phyloP scores from a whole-genome alignment of 495 filamentous ascomycete genomes.

The Cetradonia linearis region DNA sequence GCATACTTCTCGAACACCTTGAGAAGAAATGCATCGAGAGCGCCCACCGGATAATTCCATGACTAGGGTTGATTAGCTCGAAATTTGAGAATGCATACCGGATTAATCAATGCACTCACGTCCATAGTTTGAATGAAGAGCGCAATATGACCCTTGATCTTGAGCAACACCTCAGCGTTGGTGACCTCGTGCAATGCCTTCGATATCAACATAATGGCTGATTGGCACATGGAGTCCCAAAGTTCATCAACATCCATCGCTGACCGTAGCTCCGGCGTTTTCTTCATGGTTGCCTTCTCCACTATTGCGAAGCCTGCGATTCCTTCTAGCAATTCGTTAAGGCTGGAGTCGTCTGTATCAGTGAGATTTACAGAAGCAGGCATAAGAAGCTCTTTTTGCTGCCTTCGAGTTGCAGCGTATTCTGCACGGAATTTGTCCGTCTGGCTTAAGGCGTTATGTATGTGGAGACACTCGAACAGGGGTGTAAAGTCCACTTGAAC shows the following conservation, averaged over 20 bases:
- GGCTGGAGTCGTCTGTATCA: slow-evolving; percentile 61
- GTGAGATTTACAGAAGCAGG: slow-evolving; percentile 60
- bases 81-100: neutral
- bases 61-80: slow-evolving; percentile 38
- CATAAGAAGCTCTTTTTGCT: slow-evolving; percentile 83
- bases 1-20: slow-evolving; percentile 88
- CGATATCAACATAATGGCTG: slow-evolving; percentile 66
- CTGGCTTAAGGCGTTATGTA: slow-evolving; percentile 89
- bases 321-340: slow-evolving; percentile 81
- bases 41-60: slow-evolving; percentile 77
- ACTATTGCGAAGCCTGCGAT: slow-evolving; percentile 96
- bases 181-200: slow-evolving; percentile 65
- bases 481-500: slow-evolving; percentile 90
- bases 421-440: slow-evolving; percentile 81
- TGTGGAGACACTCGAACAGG: slow-evolving; percentile 90
- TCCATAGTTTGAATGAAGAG: slow-evolving; percentile 98
- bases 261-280: slow-evolving; percentile 71
- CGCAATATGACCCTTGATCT: slow-evolving; percentile 84
- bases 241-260: slow-evolving; percentile 85
- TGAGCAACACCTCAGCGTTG: slow-evolving; percentile 74
- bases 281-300: slow-evolving; percentile 85
- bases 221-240: slow-evolving; percentile 96
- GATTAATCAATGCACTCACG: slow-evolving; percentile 34
- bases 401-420: slow-evolving; percentile 78
- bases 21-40: slow-evolving; percentile 72